Base-by-base conservation (phyloP, 2,329 filamentous ascomycete genomes). In the Stenocarpella maydis region DNA sequence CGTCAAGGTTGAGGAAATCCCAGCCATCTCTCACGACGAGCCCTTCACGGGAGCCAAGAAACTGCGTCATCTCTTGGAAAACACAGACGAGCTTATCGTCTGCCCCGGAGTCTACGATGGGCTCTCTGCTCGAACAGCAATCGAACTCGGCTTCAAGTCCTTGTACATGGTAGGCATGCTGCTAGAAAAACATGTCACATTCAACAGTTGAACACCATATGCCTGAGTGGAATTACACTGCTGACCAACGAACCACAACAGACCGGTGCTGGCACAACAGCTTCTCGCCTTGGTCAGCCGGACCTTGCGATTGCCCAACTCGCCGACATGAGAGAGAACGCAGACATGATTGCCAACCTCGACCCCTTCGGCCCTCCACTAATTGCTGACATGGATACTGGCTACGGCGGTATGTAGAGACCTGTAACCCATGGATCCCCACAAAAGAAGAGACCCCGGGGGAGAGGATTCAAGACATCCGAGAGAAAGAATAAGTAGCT, bases 101-200 rank as follows among this genome's bases (percentile, higher is more conserved):
- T 88, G 85, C 69, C 88, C 88, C 0, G 88, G 88, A 45, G 87
- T 91, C 6, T 90, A 89, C 73, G 88, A 91, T 81, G 88, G 88
- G 3, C 82, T 89, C 49, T 87, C 87, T 2, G 87, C 88, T 1
- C 81, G 88, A 2, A 84, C 90, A 71, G 88, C 88, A 1, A 78
- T 90, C 43, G 78, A 81, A 41, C 80, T 86, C 26, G 87, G 86
- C 3, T 89, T 89, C 70, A 85, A 90, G 55, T 84, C 82, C 66
- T 76, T 91, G 53, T 90, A 91, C 77, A 90, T 91, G 88, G 87
- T 89, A 79, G 53, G 80, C 4, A 34, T 34, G 4, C 9, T 34
- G 4, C 9, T 34, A 9, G 9, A 34, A 34, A 34, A 34, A 24
- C 4, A 7, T 19, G 15, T 14, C 9, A 10, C 4, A 4, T 12